A percentile compares a stretch with the other conserved stretches of the same genome.
Conservation (phyloP, 305 asterid genomes). For the Solanum hybrid region DNA sequence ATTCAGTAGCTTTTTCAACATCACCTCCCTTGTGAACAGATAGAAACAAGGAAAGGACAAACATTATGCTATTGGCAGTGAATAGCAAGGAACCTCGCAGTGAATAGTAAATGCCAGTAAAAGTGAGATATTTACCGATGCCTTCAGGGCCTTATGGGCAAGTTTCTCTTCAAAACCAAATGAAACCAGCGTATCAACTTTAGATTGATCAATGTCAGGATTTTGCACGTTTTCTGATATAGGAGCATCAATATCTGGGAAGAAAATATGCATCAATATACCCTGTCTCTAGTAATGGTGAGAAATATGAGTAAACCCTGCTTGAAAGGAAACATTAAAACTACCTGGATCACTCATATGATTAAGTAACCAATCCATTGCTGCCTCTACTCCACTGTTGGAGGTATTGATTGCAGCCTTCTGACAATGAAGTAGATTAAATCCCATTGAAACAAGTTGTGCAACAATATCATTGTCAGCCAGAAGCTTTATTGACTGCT, state of each 20-base stretch:
- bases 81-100: not conserved
- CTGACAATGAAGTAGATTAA: conserved; percentile 68
- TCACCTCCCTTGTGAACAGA: conserved; percentile 57
- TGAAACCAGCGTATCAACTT: conserved; percentile 59
- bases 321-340: not conserved
- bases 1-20: conserved; percentile 86
- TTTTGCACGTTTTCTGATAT: conserved; percentile 30
- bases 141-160: conserved; percentile 73
- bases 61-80: not conserved
- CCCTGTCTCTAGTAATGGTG: not conserved
- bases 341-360: conserved; percentile 89
- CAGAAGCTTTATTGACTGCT: conserved; percentile 12
- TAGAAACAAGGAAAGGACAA: not conserved
- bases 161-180: conserved; percentile 88
- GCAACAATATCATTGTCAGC: conserved; percentile 63
- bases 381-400: conserved; percentile 77
- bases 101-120: not conserved
- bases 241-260: conserved; percentile 70
- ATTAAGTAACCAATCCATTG: conserved; percentile 82
- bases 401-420: conserved; percentile 84
- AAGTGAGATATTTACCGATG: conserved; percentile 46
- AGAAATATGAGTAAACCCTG: not conserved
- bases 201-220: conserved; percentile 58
- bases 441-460: conserved; percentile 88
- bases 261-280: conserved; percentile 3